Evolutionary conservation across 352 stramenopile species (phyloP).

Genomic region (Phytopythium kandeliae): DNA sequence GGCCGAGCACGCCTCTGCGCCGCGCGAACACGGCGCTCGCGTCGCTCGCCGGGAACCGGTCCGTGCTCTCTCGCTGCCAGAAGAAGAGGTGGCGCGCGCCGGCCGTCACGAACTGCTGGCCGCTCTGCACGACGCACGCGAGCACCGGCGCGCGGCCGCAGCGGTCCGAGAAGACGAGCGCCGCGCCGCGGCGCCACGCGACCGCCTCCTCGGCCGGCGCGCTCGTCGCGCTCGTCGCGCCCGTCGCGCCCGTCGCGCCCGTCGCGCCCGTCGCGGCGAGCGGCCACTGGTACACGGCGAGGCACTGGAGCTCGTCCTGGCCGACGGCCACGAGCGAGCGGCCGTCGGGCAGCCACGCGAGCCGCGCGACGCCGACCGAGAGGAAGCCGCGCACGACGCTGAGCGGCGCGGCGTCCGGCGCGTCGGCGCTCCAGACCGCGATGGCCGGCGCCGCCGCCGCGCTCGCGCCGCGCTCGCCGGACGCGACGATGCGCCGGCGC

Average conservation of each 20-base stretch:
- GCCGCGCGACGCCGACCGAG: conserved; percentile 43
- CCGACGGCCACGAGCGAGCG: conserved; percentile 61
- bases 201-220: too few relatives aligned
- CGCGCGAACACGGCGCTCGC: conserved; percentile 39
- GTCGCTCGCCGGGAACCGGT: conserved; percentile 29
- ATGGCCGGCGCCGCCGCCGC: conserved; percentile 37
- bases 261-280: too few relatives aligned
- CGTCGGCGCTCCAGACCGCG: conserved; percentile 53
- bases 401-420: conserved; percentile 32
- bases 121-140: conserved; percentile 23
- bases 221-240: too few relatives aligned
- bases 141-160: conserved; percentile 47
- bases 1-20: conserved; percentile 50
- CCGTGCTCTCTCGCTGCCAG: conserved; percentile 61
- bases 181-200: conserved; percentile 49
- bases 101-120: conserved; percentile 61
- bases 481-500: conserved; percentile 42
- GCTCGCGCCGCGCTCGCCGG: conserved; percentile 41
- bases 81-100: conserved; percentile 66
- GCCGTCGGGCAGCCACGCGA: conserved; percentile 73
- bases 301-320: conserved; percentile 58
- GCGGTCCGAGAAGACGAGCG: conserved; percentile 50
- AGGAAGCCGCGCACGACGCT: conserved; percentile 68
- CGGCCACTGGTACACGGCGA: conserved; percentile 78
- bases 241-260: too few relatives aligned